Percentiles rank a stretch among this genome's conserved stretches.
phyloP scores from a whole-genome alignment of 108 stramenopile species.

The Fistulifera solaris region DNA sequence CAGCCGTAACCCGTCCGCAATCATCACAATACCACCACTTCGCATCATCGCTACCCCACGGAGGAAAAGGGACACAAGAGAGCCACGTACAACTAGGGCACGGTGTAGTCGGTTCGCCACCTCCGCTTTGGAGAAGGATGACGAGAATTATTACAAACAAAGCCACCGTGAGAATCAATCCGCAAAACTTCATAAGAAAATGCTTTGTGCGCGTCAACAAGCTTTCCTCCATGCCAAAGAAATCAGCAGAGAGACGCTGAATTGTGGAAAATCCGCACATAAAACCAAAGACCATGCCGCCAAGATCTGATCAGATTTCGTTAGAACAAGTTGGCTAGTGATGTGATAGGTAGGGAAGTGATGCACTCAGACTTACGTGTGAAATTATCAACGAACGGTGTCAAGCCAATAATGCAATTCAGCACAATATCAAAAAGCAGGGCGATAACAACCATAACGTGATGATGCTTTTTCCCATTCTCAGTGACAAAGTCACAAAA shows the following conservation, averaged over 20 bases:
- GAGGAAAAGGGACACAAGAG: constrained; percentile 78
- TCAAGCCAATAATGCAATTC: constrained; percentile 76
- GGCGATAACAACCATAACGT: constrained; percentile 56
- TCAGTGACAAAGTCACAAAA: constrained; percentile 67
- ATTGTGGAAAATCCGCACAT: constrained; percentile 73
- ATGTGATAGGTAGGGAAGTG: constrained; percentile 1
- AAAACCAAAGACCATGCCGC: constrained; percentile 66
- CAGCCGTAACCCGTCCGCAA: constrained; percentile 64
- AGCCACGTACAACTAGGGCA: constrained; percentile 59
- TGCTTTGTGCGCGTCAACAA: constrained; percentile 40
- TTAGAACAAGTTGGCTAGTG: no score
- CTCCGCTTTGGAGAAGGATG: constrained; percentile 34
- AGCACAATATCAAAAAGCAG: constrained; percentile 71
- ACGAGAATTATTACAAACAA: constrained; percentile 43
- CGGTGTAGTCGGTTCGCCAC: constrained; percentile 66
- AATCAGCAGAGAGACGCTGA: constrained; percentile 54
- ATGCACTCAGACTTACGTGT: constrained; percentile 37
- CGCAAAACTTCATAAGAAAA: constrained; percentile 54
- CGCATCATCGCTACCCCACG: constrained; percentile 45
- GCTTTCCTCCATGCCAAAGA: constrained; percentile 65
- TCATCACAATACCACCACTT: constrained; percentile 93
- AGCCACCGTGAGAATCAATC: constrained; percentile 49
- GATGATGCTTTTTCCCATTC: constrained; percentile 52
- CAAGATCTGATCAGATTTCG: no score
- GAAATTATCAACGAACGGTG: constrained; percentile 88